Evolutionary conservation across 164 flowering plant species (phyloP), one percentile per base, ranked within the genome.

Genomic region (Houttuynia cordata): DNA sequence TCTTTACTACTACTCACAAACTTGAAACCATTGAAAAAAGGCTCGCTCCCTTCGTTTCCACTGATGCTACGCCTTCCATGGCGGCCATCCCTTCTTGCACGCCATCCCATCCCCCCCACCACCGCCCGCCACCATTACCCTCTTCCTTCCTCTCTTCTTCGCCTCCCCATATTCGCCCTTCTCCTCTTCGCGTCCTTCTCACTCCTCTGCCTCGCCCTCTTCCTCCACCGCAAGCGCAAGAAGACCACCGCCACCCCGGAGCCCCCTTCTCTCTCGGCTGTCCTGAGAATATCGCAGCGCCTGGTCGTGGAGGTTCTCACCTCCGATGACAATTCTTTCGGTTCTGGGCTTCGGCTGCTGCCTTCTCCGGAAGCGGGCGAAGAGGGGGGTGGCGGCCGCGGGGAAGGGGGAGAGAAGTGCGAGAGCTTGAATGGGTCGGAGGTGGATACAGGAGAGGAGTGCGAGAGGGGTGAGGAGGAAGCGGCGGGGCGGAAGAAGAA

Each of bases 301-400:
- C 69, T 80, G 55, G 74, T 83, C 61, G 64, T 81, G 34, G 81
- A 80, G 72, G 64, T 80, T 67, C 71, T 75, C 60, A 78, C 80
- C 1, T 69, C 83, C 34, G 64, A n/a, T n/a, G n/a, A 64, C 64
- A 68, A 62, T 1, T 45, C 73, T 52, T 51, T 71, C 23, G 60
- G 54, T 59, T 24, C 57, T 18, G 30, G 56, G 12, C 24, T 53
- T 54, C 17, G 30, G 7, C 10, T 30, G 37, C 2, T 57, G 24
- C 51, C 58, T 64, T 60, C 63, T 5, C 20, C 53, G 30, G 41
- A 55, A 15, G 54, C 53, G 4, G 56, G 30, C 10, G 47, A 34
- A 6, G 49, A 17, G 17, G 49, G 17, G 3, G 49, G 49, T 45
- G 49, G 37, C 6, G 37, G 37, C n/a, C n/a, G 37, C 2, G 4